Evolutionary conservation across 192 early-diverging fungal genomes (phyloP), one percentile per base, ranked within the genome.

Genomic region (Spizellomyces punctatus): DNA sequence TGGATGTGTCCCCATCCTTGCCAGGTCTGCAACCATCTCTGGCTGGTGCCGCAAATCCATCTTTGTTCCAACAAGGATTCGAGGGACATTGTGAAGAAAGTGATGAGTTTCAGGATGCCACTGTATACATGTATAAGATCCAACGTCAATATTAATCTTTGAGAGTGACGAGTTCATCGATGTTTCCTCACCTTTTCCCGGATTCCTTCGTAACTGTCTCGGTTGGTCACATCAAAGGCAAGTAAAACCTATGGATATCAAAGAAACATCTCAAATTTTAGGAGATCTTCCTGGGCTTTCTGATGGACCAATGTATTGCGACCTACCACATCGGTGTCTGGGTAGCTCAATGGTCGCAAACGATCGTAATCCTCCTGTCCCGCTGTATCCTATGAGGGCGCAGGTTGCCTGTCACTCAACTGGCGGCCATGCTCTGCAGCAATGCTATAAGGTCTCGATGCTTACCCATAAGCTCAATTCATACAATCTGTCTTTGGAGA

Each of bases 301-400:
- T 36, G 27, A 36, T 36, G 27, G 27, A 36, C 27, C 27, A 3
- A 3, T 36, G 27, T 54, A 19, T 19, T 19, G 50, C 17, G 12
- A 54, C 50, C 17, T 54, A 79, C 77, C 46, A 96, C 91, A 79
- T 97, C 87, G 36, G 93, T 91, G 73, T 93, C 94, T 6, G 95
- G 91, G 73, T 98, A 99, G 54, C 90, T 94, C 72, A 98, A 82
- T 21, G 92, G 91, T 52, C 96, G 91, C 72, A 99, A 81, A 60
- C 95, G 90, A 83, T 99, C 95, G 75, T 96, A 96, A 73, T 98
- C 96, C 78, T 99, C 95, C 67, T 98, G 96, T 22, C 90, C 96
- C 47, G 96, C 95, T 57, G 96, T 98, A 86, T 99, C 96, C 82
- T 95, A 95, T 21, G 95, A 94, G 76, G 3, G 27, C 27, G 27